Evolutionary conservation across 352 stramenopile species (phyloP), one percentile per base, ranked within the genome.

Genomic region (Pythium apleroticum): DNA sequence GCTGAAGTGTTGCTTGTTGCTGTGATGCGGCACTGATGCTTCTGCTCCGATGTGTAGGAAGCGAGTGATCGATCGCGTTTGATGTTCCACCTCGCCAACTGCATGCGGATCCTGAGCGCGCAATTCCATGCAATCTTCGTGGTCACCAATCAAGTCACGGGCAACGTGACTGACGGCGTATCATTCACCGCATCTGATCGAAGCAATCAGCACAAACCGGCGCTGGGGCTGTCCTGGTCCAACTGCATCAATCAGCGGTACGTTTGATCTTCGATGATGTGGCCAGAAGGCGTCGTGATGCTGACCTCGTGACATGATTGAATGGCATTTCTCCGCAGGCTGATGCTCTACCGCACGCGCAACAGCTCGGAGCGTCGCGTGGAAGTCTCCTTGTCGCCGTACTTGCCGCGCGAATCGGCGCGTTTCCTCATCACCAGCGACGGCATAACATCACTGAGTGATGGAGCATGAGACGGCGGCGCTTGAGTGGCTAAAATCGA

Each of bases 71-170:
- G 84, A 11, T 86, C 84, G 27, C 78, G 80, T 2, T 64, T 87
- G 53, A 93, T 93, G 86, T 95, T 95, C 69, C 72, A 92, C 57
- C 65, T 93, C 60, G 80, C 81, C 49, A 92, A 94, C 67, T 91
- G 80, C 73, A 94, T 94, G 81, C 81, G 78, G 28, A 93, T 94
- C 31, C 64, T 94, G 19, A 88, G 81, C 63, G 72, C 81, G n/a
- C 81, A 91, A 68, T 95, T 90, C 60, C 66, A 76, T 39, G 80
- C 86, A 53, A 69, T 93, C 27, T 93, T 93, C 52, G 71, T 95
- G 20, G 49, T 90, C 33, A 88, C 84, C 10, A 95, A 95, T 61
- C 86, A 93, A 67, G 86, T 95, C 43, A 95, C 82, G 14, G 78
- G 80, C 22, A 88, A 89, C 58, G 80, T 94, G 48, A 68, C 70